Base-by-base conservation (phyloP, 1,139 yeast genomes). In the Arxiozyma bovina region DNA sequence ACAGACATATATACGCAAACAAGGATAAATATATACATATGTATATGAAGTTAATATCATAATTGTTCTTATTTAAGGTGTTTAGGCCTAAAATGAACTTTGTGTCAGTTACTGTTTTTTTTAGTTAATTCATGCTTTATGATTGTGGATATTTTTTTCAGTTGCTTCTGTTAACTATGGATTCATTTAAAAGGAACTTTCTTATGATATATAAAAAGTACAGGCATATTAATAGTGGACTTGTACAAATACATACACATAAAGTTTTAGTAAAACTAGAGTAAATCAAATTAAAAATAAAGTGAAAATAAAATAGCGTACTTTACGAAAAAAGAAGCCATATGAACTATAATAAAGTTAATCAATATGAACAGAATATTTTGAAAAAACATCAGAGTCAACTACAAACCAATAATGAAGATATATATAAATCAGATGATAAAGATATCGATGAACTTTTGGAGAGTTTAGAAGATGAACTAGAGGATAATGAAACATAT, bases 391-490 rank as follows among this genome's bases (percentile, higher is more conserved):
- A 45, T 18, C 8, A 17, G 27, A 20, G 11, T 12, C 23, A 45
- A 30, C 41, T 20, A 5, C 23, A 42, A 12, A 20, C 17, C 12
- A 43, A 27, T 17, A 48, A 27, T 8, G 48, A 21, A 11, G 30
- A 6, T 2, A 69, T 66, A 12, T 55, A 64, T 34, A 70, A 67
- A 22, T 64, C 63, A n/a, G 79, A 73, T 17, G 66, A 73, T 57
- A 63, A 48, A 12, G 57, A 77, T 58, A 70, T 83, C 55, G 85
- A 79, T 57, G 74, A 76, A 48, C 64, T 85, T 48, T 68, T 81
- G 27, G 76, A 77, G 53, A 75, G 81, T 25, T 72, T 95, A 41
- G 82, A 67, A 59, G 81, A 87, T 61, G 90, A 88, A 67, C 87
- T 87, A 63, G 74, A 87, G 54, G 54, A 56, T 25, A 50, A 56